A percentile compares a stretch with the other conserved stretches of the same genome.
phyloP scores from a whole-genome alignment of 176 grass and related monocot species.

The Bothriochloa decipiens region DNA sequence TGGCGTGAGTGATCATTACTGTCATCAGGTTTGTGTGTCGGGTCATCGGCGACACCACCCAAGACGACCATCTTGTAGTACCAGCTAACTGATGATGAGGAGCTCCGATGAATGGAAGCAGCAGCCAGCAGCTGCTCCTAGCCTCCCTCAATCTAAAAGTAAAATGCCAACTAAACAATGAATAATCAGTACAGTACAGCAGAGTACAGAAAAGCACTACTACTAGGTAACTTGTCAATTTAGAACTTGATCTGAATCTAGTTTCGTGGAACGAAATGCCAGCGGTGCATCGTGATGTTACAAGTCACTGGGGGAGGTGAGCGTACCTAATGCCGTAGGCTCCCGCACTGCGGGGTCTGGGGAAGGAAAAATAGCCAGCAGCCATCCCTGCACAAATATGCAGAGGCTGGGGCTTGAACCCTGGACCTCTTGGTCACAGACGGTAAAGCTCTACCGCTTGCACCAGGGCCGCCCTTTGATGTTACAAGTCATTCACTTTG shows the following conservation, averaged over 20 bases:
- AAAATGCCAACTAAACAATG: not conserved
- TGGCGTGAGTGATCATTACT: not conserved
- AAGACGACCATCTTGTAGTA: not conserved
- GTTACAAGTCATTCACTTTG: not conserved
- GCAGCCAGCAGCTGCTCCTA: not conserved
- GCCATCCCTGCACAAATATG: no score
- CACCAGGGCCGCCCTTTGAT: no score
- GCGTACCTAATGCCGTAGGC: no score
- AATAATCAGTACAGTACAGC: not conserved
- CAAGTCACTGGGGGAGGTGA: no score
- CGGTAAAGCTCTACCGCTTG: no score
- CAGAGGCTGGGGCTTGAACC: no score
- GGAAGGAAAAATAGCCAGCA: no score
- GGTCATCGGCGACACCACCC: not conserved
- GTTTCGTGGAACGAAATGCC: not conserved
- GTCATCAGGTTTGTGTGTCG: not conserved
- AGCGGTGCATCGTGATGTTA: not conserved
- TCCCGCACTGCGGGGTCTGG: no score
- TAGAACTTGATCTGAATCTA: not conserved
- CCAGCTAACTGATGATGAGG: not conserved
- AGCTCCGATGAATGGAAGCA: not conserved
- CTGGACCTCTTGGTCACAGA: no score
- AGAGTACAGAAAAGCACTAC: no score
- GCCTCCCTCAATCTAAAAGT: not conserved
- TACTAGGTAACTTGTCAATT: no score